Evolutionary conservation across 1,284 basidiomycete genomes (phyloP).

Genomic region (Cryptococcus sp.): DNA sequence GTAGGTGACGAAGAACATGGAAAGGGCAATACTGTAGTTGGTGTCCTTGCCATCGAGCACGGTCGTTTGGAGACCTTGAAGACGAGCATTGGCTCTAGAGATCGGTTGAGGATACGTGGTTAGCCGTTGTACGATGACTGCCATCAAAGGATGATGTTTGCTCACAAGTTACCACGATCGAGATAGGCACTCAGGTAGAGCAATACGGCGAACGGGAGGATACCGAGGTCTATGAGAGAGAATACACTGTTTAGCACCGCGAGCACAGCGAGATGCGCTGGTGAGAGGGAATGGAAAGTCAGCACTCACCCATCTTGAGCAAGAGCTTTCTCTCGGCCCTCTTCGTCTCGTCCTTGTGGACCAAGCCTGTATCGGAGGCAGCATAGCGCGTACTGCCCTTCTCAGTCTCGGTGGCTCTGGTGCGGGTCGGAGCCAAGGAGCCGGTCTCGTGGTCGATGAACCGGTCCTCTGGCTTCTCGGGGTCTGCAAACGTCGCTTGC

Average conservation of each 20-base stretch:
- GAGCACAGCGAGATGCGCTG: not conserved
- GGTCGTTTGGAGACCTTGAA: constrained; percentile 46
- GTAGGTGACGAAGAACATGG: constrained; percentile 53
- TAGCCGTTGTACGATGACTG: constrained; percentile 4
- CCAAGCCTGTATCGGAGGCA: constrained; percentile 32
- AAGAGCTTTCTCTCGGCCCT: constrained; percentile 45
- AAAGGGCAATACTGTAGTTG: constrained; percentile 52
- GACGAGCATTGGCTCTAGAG: constrained; percentile 42
- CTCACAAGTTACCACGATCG: constrained; percentile 50
- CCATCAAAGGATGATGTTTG: not conserved
- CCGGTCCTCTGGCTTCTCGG: no score
- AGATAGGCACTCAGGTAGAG: constrained; percentile 56
- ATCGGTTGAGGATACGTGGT: not conserved
- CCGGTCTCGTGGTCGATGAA: no score
- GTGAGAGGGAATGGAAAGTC: not conserved
- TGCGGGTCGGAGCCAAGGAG: not conserved
- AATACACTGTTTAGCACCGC: not conserved
- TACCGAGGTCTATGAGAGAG: constrained; percentile 41
- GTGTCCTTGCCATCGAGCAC: constrained; percentile 45
- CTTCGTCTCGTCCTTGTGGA: constrained; percentile 26
- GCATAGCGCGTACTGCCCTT: constrained; percentile 33
- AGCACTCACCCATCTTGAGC: constrained; percentile 42
- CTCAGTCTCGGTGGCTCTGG: constrained; percentile 12
- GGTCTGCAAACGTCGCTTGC: no score
- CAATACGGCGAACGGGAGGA: constrained; percentile 53